Percentiles rank a stretch among this genome's conserved stretches.
Conservation (phyloP, 768 basidiomycete species). For the Boletus huronensis region DNA sequence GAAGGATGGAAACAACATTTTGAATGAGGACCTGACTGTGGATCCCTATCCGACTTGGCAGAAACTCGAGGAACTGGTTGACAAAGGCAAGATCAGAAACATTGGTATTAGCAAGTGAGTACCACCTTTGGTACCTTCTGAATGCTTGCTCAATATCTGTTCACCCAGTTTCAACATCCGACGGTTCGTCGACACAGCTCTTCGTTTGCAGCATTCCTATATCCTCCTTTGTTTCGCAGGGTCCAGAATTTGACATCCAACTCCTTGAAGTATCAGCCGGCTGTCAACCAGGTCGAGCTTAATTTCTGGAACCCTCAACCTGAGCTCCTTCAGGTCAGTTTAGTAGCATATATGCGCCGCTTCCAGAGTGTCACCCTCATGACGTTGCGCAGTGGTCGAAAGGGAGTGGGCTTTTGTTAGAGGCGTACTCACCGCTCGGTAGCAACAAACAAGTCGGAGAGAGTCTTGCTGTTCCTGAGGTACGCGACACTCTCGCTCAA, state of each 20-base stretch:
- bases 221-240: slow-evolving; percentile 23
- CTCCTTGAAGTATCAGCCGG: slow-evolving; percentile 55
- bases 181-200: slow-evolving; percentile 23
- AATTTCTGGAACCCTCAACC: slow-evolving; percentile 77
- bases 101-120: slow-evolving; percentile 82
- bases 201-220: not conserved
- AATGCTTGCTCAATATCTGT: not conserved
- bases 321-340: slow-evolving; percentile 60
- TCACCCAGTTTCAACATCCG: slow-evolving; percentile 56
- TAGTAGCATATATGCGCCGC: not conserved
- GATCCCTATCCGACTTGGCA: slow-evolving; percentile 79
- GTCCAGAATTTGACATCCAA: slow-evolving; percentile 62
- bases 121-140: not conserved
- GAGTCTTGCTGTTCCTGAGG: slow-evolving; percentile 57
- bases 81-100: slow-evolving; percentile 71
- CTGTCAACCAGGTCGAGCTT: slow-evolving; percentile 79
- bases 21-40: slow-evolving; percentile 56
- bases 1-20: slow-evolving; percentile 44
- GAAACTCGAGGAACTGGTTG: slow-evolving; percentile 73
- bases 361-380: not conserved
- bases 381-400: slow-evolving; percentile 55
- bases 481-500: slow-evolving; percentile 8
- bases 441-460: slow-evolving; percentile 55
- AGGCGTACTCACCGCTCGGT: slow-evolving; percentile 78
- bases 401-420: slow-evolving; percentile 58